Evolutionary conservation across 805 yeast genomes (phyloP), one percentile per base, ranked within the genome.

Genomic region (Yarrowia bubula): DNA sequence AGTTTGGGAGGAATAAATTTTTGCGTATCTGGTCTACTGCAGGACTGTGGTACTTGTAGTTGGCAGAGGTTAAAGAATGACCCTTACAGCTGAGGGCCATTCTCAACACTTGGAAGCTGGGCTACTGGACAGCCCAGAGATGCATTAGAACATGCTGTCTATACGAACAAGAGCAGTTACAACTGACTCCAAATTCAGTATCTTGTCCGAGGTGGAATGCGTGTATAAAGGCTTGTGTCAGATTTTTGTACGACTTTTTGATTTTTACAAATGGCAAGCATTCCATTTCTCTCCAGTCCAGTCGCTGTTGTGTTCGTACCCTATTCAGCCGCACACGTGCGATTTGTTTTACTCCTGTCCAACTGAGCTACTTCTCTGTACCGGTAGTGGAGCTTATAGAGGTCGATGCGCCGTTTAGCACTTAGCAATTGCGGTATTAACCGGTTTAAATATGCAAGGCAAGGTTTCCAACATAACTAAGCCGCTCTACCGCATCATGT

Each of bases 301-400:
- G 33, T 43, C 3, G 43, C 17, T 14, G 44, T 38, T 38, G 44
- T 51, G 44, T 51, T 38, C 60, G 44, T 37, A 38, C 35, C 44
- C 43, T 51, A 51, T 35, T 51, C 60, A 51, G 60, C 55, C 55
- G 55, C 55, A 48, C 55, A 48, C 55, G 55, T 48, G 55, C 55
- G 41, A 33, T 35, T 35, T 35, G 55, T 48, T 48, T 47, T 47
- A 47, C 55, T 48, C 55, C 55, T 48, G 42, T 48, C 55, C 32
- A 5, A 37, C 58, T 18, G 43, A 37, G 58, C 33, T 50, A 14
- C 57, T 22, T 22, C 28, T 22, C 28, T 8, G 22, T 18, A 35
- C 32, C 13, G 18, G 57, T 18, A 35, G 42, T 18, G 18, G 57
- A 35, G 41, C 57, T 50, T 35, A 37, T 37, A n/a, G 58, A 37